phyloP scores from a whole-genome alignment of 805 yeast species.

The Lachancea kluyveri region DNA sequence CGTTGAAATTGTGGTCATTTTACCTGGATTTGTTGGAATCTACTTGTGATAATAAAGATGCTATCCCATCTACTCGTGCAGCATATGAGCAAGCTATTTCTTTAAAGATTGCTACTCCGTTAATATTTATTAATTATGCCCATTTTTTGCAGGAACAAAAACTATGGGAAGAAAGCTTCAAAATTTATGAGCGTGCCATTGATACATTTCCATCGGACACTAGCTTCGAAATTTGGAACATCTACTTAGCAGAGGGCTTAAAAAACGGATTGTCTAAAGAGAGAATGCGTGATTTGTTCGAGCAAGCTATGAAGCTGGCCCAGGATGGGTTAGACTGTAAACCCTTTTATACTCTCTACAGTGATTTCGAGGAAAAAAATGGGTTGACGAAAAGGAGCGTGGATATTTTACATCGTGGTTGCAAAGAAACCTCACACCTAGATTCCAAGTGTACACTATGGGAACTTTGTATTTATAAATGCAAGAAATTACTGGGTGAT shows the following conservation, averaged over 20 bases:
- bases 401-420: constrained; percentile 40
- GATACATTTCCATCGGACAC: constrained; percentile 46
- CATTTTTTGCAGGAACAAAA: constrained; percentile 45
- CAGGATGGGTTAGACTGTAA: constrained; percentile 33
- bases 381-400: constrained; percentile 49
- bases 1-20: constrained; percentile 62
- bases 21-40: constrained; percentile 68
- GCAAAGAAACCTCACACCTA: constrained; percentile 14
- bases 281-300: constrained; percentile 67
- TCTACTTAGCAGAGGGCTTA: constrained; percentile 52
- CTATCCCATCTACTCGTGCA: constrained; percentile 19
- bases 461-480: constrained; percentile 38
- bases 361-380: constrained; percentile 51
- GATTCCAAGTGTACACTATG: constrained; percentile 30
- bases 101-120: constrained; percentile 63
- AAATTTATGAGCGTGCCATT: constrained; percentile 66
- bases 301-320: constrained; percentile 56
- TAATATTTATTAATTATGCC: constrained; percentile 61
- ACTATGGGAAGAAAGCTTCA: constrained; percentile 39
- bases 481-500: constrained; percentile 35
- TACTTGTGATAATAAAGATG: constrained; percentile 36
- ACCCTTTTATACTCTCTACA: constrained; percentile 48
- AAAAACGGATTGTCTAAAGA: constrained; percentile 36
- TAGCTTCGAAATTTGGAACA: constrained; percentile 64
- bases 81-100: constrained; percentile 50